Conservation (phyloP, 2,329 filamentous ascomycete species). For the Aspergillus thermomutatus region DNA sequence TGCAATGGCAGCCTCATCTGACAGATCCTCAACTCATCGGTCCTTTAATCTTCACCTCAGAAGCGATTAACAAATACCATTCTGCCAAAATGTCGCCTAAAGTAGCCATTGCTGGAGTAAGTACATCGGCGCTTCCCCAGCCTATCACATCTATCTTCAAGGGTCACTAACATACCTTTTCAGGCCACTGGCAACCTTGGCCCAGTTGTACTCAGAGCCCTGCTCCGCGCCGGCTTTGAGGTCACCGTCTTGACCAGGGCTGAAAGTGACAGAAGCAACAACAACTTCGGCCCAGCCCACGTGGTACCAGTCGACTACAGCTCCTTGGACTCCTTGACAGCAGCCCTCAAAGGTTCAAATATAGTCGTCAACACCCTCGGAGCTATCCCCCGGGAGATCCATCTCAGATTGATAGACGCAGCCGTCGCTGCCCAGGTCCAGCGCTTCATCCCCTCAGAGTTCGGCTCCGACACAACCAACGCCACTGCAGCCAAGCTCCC, state of each 20-base stretch:
- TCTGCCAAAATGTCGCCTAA: too few species aligned
- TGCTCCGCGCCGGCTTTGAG: constrained; percentile 22
- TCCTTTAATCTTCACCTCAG: too few species aligned
- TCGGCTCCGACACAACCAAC: constrained; percentile 30
- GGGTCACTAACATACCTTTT: too few species aligned
- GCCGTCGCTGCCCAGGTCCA: constrained; percentile 5
- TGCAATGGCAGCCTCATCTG: too few species aligned
- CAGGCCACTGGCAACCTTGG: constrained; percentile 30
- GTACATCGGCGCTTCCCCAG: too few species aligned
- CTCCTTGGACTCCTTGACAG: constrained; percentile 22
- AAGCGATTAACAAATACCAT: too few species aligned
- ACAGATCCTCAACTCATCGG: too few species aligned
- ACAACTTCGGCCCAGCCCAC: constrained; percentile 3
- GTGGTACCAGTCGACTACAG: constrained; percentile 27
- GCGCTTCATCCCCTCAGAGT: constrained; percentile 31
- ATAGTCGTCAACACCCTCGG: constrained; percentile 25
- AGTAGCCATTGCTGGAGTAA: too few species aligned
- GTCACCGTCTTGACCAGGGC: constrained; percentile 26
- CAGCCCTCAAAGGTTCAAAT: constrained; percentile 26
- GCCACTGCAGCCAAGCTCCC: constrained; percentile 21
- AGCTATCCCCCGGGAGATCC: not conserved
- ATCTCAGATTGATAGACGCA: constrained; percentile 9
- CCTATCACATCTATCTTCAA: too few species aligned
- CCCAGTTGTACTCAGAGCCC: constrained; percentile 21
- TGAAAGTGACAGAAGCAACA: constrained; percentile 4